Evolutionary conservation across 2,329 filamentous ascomycete genomes (phyloP), one percentile per base, ranked within the genome.

Genomic region (Escovopsis sp.): DNA sequence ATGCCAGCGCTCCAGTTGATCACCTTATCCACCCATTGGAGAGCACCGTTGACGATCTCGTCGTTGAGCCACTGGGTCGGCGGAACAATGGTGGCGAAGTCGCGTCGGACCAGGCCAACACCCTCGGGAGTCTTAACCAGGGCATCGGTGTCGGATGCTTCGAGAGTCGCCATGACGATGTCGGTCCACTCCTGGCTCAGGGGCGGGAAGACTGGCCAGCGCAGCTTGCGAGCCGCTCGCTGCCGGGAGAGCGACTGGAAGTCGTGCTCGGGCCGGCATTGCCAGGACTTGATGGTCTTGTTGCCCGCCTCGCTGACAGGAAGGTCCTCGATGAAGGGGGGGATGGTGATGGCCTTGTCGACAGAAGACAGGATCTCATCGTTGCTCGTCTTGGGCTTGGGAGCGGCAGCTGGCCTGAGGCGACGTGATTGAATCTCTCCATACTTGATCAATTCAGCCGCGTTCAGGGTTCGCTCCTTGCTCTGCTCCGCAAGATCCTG

Each of bases 41-140:
- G 66, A 39, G 75, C 74, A 12, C 74, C 73, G 51, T 85, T 84
- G 51, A 89, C 74, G 40, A 82, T 74, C 50, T 84, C 79, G 56
- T 88, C 84, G 48, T 88, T 87, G 6, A 89, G 69, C 83, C 83
- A 89, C 26, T 66, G 67, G 1, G 60, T 66, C 8, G 63, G 57
- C 15, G 65, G 64, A 12, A 80, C 66, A 7, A 87, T 60, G 38
- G 70, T 80, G n/a, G 61, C 64, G 51, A 86, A 80, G 53, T 85
- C 80, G 41, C 75, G 72, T 6, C 53, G 55, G 28, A 53, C 52
- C 12, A 84, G 59, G 11, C 70, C 63, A 3, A 64, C 64, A 2
- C 70, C 69, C 47, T 73, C 70, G 6, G 62, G 59, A 9, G 70
- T 69, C 42, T 56, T 66, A 44, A 65, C 66, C 40, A 75, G 57